phyloP scores from a whole-genome alignment of 2,329 filamentous ascomycete genomes.

The Scytalidium sp. region DNA sequence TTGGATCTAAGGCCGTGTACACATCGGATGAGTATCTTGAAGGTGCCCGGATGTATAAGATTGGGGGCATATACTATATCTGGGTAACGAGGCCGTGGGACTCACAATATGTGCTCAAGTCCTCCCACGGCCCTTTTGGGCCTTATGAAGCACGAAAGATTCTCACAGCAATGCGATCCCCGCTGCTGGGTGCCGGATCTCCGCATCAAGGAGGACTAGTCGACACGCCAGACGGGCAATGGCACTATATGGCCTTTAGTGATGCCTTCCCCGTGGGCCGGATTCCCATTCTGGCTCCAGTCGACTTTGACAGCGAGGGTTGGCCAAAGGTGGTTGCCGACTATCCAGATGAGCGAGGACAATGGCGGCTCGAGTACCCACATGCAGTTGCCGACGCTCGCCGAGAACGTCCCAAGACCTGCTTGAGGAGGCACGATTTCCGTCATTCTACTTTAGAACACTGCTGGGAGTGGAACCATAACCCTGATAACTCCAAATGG shows the following conservation, averaged over 20 bases:
- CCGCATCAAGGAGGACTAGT: slow-evolving; percentile 57
- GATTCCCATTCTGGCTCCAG: slow-evolving; percentile 53
- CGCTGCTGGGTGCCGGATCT: slow-evolving; percentile 41
- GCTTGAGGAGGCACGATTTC: slow-evolving; percentile 29
- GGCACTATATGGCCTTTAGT: slow-evolving; percentile 58
- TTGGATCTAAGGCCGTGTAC: no score
- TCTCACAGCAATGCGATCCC: slow-evolving; percentile 23
- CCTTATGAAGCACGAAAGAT: slow-evolving; percentile 38
- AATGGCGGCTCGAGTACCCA: slow-evolving; percentile 46
- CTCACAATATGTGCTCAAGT: slow-evolving; percentile 44
- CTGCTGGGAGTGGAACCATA: slow-evolving; percentile 62
- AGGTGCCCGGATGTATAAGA: slow-evolving; percentile 55
- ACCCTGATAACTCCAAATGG: slow-evolving; percentile 49
- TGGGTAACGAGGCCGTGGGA: slow-evolving; percentile 43
- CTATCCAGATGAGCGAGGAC: slow-evolving; percentile 37
- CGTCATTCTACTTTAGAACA: slow-evolving; percentile 35
- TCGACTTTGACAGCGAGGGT: slow-evolving; percentile 49
- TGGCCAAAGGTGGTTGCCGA: slow-evolving; percentile 43
- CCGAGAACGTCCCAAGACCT: background rate
- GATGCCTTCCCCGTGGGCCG: slow-evolving; percentile 54
- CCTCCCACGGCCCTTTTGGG: slow-evolving; percentile 46
- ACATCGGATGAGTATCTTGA: no score
- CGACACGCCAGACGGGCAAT: slow-evolving; percentile 46
- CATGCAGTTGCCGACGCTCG: slow-evolving; percentile 41
- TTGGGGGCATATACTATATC: slow-evolving; percentile 54